Percentiles rank a stretch among this genome's conserved stretches.
Evolutionary conservation across 2,329 filamentous ascomycete genomes (phyloP).

Genomic region (Fusarium nematophilum): DNA sequence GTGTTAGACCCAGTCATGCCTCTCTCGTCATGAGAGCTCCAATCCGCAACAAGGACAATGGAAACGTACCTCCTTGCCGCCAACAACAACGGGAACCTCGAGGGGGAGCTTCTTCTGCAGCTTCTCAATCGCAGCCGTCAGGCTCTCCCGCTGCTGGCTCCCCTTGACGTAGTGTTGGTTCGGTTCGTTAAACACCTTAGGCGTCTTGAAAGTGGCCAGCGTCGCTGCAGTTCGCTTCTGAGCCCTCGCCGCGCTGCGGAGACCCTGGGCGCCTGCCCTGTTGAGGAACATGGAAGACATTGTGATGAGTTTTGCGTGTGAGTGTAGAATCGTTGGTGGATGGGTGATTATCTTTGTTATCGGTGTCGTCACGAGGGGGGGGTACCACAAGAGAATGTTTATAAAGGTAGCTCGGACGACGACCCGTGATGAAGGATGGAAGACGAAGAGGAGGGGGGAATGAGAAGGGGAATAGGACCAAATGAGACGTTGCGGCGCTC

Average conservation of each 20-base stretch:
- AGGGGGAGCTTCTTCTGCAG: constrained; percentile 77
- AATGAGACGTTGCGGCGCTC: constrained; percentile 9
- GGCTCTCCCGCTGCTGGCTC: constrained; percentile 79
- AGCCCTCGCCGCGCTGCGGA: constrained; percentile 45
- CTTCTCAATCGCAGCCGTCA: constrained; percentile 78
- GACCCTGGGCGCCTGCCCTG: constrained; percentile 47
- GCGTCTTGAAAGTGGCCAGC: constrained; percentile 87
- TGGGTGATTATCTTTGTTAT: constrained; percentile 33
- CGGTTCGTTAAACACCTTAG: constrained; percentile 90
- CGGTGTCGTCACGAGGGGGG: constrained; percentile 23
- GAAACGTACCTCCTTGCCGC: constrained; percentile 77
- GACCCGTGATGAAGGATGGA: constrained; percentile 23
- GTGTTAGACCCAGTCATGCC: constrained; percentile 16
- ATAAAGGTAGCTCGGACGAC: constrained; percentile 3
- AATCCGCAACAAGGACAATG: not conserved
- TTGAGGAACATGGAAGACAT: constrained; percentile 52
- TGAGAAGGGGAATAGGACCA: constrained; percentile 6
- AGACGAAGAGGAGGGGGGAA: constrained; percentile 13
- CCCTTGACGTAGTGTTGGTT: constrained; percentile 93
- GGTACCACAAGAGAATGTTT: constrained; percentile 39
- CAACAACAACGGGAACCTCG: constrained; percentile 85
- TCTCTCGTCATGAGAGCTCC: not conserved
- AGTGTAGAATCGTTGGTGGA: no score
- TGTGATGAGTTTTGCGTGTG: constrained; percentile 4
- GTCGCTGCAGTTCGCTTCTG: constrained; percentile 59